Conservation (phyloP, 164 flowering plant species). For the Taxillus chinensis region DNA sequence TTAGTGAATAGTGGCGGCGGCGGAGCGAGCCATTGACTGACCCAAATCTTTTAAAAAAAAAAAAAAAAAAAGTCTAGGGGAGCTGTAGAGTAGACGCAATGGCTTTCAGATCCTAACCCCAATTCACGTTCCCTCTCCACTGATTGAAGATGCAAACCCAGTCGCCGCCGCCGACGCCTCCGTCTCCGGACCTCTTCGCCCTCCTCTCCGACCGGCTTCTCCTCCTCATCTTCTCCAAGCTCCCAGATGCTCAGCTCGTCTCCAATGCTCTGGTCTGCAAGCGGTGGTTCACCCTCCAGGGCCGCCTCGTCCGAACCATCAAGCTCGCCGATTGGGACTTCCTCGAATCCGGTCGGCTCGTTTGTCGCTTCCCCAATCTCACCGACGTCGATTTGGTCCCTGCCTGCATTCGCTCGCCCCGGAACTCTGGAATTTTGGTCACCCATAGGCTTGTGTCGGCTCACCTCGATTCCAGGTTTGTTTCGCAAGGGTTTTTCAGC, state of each 20-base stretch:
- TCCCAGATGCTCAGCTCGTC: conserved; percentile 10
- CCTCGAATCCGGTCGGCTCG: conserved; percentile 19
- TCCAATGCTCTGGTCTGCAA: conserved; percentile 20
- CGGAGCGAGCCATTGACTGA: too few relatives aligned
- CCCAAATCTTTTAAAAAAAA: too few relatives aligned
- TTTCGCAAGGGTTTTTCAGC: conserved; percentile 13
- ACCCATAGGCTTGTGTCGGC: conserved; percentile 29
- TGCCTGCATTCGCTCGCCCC: conserved; percentile 22
- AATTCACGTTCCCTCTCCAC: too few relatives aligned
- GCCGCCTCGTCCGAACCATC: conserved; percentile 10
- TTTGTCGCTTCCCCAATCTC: conserved; percentile 20
- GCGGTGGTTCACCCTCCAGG: conserved; percentile 18
- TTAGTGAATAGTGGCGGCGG: too few relatives aligned
- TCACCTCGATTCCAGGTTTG: conserved; percentile 27
- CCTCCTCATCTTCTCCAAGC: conserved; percentile 16
- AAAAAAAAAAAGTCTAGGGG: too few relatives aligned
- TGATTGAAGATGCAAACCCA: conserved; percentile 16
- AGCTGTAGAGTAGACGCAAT: too few relatives aligned
- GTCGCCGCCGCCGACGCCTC: conserved; percentile 3
- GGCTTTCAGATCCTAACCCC: too few relatives aligned
- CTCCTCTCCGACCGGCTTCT: conserved; percentile 18
- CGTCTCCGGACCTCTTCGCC: conserved; percentile 13
- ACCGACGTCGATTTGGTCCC: conserved; percentile 26
- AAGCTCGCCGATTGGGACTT: conserved; percentile 24
- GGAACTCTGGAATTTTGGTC: conserved; percentile 25